phyloP scores from a whole-genome alignment of 345 rosid species.

The Anacardium occidentale region DNA sequence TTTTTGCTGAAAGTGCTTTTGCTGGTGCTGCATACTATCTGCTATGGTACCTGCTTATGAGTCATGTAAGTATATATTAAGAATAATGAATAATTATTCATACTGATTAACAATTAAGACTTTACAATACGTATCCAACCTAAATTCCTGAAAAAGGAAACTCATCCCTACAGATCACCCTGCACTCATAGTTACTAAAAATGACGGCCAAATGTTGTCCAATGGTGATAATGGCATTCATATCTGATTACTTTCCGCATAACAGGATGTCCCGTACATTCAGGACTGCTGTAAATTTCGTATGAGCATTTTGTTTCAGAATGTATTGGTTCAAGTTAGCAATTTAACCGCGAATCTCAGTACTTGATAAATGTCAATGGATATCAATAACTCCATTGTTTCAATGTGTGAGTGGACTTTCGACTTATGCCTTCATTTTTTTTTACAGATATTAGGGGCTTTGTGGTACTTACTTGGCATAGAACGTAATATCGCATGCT shows the following conservation, averaged over 20 bases:
- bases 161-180: too few relatives aligned
- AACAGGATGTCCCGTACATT: too few relatives aligned
- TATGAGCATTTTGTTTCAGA: not conserved
- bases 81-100: not conserved
- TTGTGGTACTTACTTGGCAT: conserved; percentile 81
- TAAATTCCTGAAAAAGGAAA: too few relatives aligned
- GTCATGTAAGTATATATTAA: conserved; percentile 65
- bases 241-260: too few relatives aligned
- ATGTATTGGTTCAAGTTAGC: not conserved
- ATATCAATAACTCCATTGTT: not conserved
- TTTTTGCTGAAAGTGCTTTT: conserved; percentile 80
- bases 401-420: too few relatives aligned
- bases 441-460: conserved; percentile 68
- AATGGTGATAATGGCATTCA: too few relatives aligned
- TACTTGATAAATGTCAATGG: not conserved
- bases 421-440: not conserved
- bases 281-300: not conserved
- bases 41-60: conserved; percentile 84
- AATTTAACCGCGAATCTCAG: not conserved
- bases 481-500: conserved; percentile 74
- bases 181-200: too few relatives aligned
- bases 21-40: conserved; percentile 84
- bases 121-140: too few relatives aligned
- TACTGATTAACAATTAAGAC: too few relatives aligned
- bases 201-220: too few relatives aligned